phyloP scores from a whole-genome alignment of 345 rosid species.

The Schrenkiella parvula region DNA sequence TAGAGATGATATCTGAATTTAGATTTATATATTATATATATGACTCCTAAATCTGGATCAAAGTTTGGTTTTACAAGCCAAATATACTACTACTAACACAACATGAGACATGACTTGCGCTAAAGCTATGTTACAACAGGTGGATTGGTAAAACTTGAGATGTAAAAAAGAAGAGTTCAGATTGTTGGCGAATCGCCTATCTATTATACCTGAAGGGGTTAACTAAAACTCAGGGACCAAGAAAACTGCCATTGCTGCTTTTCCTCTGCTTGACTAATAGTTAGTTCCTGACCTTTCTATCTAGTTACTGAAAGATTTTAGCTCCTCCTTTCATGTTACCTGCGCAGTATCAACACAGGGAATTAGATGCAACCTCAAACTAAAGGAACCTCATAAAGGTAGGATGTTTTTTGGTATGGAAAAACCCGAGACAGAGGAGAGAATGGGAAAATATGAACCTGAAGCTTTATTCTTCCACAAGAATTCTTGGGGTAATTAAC shows the following conservation, averaged over 20 bases:
- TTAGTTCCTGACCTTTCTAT: constrained; percentile 15
- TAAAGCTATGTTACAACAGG: constrained; percentile 29
- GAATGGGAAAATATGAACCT: constrained; percentile 40
- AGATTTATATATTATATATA: background rate
- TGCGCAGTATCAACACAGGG: constrained; percentile 8
- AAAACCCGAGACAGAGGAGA: constrained; percentile 11
- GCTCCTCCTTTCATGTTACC: constrained; percentile 29
- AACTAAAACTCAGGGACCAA: constrained; percentile 2
- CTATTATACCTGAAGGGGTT: constrained; percentile 11
- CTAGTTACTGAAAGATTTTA: background rate
- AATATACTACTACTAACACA: constrained; percentile 18
- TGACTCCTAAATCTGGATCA: background rate
- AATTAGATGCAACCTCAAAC: constrained; percentile 6
- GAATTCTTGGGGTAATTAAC: constrained; percentile 55
- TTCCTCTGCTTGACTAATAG: constrained; percentile 11
- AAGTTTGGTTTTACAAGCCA: constrained; percentile 8
- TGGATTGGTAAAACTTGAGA: background rate
- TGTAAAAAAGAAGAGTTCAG: constrained; percentile 2
- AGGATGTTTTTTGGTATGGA: background rate
- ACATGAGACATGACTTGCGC: constrained; percentile 17
- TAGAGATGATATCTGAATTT: background rate
- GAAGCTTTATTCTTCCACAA: constrained; percentile 76
- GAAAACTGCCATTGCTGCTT: constrained; percentile 8
- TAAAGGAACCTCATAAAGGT: background rate
- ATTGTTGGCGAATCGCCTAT: constrained; percentile 11